Base-by-base conservation (phyloP, 176 grass and related monocot species). In the Aegilops speltoides region DNA sequence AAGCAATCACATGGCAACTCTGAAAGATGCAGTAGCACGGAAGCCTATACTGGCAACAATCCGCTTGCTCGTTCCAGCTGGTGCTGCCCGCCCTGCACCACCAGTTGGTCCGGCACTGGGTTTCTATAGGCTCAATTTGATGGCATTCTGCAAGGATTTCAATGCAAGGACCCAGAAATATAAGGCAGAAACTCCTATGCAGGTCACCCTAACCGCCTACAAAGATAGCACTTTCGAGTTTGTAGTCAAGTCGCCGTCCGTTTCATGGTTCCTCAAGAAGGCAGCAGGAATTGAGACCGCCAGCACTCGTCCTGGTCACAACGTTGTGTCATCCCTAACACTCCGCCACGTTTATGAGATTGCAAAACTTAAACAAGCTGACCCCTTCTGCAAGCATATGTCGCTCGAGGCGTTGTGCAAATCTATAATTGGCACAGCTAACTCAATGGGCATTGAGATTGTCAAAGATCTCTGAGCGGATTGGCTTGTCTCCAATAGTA, bases 131-230 rank as follows among this genome's bases (percentile, higher is more conserved):
- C 88, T 98, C 46, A 96, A 92, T 72, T 88, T 98, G 65, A 95
- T 98, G 96, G 96, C 91, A 12, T 98, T 98, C 76, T 98, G 93
- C 87, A 98, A 98, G 79, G 93, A 98, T 86, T 98, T 98, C 92
- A 98, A 95, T 45, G 93, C 93, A 13, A 91, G 96, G 80, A 95
- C 96, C 33, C 96, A 94, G n/a, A 94, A 98, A 73, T 94, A 98
- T 43, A 98, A 94, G 70, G 91, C 92, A 65, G 96, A 98, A 68
- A 95, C 90, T 73, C 93, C 96, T 45, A 98, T 95, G 91, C 90
- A 94, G 8, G 93, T 95, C 33, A 94, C 84, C 10, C 76, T 98
- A 41, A 98, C 93, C 4, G 93, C 93, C n/a, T 98, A 98, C 79
- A 92, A 95, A 80, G 93, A 95, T 64, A 92, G 91, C 76, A 94